These are phyloP conservation scores for Tetrapyrgos nigripes DNA, from an alignment of 1,284 basidiomycete genomes.

Conservation along the genomic window DNA sequence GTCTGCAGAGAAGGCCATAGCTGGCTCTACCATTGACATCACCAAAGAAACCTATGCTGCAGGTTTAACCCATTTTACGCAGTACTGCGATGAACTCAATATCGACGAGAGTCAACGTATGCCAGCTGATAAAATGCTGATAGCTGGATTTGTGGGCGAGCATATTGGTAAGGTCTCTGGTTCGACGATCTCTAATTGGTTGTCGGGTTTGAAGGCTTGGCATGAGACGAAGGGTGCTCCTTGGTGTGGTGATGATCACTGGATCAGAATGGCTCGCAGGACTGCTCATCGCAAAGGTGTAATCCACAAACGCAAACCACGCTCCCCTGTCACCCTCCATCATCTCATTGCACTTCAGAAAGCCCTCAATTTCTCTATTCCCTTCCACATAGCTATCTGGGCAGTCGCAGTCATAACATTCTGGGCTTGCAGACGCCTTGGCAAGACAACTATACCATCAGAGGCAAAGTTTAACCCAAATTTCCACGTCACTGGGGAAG, in stretches of 20 bases:
- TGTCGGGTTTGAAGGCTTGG: constrained; percentile 13
- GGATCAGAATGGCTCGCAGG: neutral
- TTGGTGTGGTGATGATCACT: constrained; percentile 9
- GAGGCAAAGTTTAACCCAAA: constrained; percentile 3
- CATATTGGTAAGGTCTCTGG: too few relatives aligned
- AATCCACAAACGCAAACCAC: neutral
- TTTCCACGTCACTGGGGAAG: neutral
- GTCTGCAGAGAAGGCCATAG: neutral
- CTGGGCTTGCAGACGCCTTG: constrained; percentile 13
- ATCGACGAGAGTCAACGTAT: constrained; percentile 35
- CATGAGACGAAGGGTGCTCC: constrained; percentile 6
- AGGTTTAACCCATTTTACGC: constrained; percentile 37
- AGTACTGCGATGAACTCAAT: constrained; percentile 38
- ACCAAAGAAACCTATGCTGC: constrained; percentile 37
- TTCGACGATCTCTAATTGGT: neutral
- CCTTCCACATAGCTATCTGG: constrained; percentile 8
- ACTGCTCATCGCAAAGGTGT: constrained; percentile 3
- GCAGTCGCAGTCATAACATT: constrained; percentile 4
- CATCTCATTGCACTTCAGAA: neutral
- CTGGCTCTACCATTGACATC: neutral
- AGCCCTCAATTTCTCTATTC: neutral
- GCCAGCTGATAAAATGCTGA: constrained; percentile 34
- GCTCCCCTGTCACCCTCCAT: constrained; percentile 1
- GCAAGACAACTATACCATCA: constrained; percentile 8
- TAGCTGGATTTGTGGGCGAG: constrained; percentile 32